A percentile compares a stretch with the other conserved stretches of the same genome.
phyloP scores from a whole-genome alignment of 495 filamentous ascomycete species.

The Talaromyces proteolyticus region DNA sequence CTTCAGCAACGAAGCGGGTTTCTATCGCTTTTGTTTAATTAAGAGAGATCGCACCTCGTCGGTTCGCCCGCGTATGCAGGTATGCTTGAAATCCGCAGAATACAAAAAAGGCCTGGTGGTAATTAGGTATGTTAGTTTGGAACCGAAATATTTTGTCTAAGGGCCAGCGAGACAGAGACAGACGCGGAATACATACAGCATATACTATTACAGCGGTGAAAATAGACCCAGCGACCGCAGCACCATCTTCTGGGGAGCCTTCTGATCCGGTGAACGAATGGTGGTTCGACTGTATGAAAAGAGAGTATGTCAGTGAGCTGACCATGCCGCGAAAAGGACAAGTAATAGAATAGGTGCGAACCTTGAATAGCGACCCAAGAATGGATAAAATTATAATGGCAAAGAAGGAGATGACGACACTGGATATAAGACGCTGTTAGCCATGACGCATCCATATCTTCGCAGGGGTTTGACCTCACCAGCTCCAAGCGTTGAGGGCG shows the following conservation, averaged over 20 bases:
- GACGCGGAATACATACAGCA: slow-evolving; percentile 51
- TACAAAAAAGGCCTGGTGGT: slow-evolving; percentile 69
- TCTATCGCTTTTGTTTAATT: too few species aligned
- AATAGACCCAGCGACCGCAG: slow-evolving; percentile 71
- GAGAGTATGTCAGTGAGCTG: not conserved
- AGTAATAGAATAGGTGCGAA: too few species aligned
- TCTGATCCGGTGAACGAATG: slow-evolving; percentile 73
- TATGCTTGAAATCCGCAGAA: slow-evolving; percentile 85
- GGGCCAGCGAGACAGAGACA: not conserved
- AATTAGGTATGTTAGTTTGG: slow-evolving; percentile 5
- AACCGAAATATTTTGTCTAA: not conserved
- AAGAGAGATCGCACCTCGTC: slow-evolving; percentile 76
- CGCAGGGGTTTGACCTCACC: slow-evolving; percentile 53
- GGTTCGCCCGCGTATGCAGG: slow-evolving; percentile 69
- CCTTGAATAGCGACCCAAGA: slow-evolving; percentile 73
- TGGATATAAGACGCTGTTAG: slow-evolving; percentile 21
- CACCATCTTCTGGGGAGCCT: slow-evolving; percentile 67
- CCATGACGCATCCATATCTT: not conserved
- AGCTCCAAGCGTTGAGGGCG: slow-evolving; percentile 88
- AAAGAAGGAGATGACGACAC: slow-evolving; percentile 81
- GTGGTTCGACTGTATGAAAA: slow-evolving; percentile 50
- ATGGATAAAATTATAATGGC: slow-evolving; percentile 83
- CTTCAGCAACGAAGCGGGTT: too few species aligned
- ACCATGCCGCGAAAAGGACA: not conserved
- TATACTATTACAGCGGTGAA: slow-evolving; percentile 85